A percentile compares a stretch with the other conserved stretches of the same genome.
phyloP scores from a whole-genome alignment of 2,329 filamentous ascomycete species.

The Trichoderma gracile region DNA sequence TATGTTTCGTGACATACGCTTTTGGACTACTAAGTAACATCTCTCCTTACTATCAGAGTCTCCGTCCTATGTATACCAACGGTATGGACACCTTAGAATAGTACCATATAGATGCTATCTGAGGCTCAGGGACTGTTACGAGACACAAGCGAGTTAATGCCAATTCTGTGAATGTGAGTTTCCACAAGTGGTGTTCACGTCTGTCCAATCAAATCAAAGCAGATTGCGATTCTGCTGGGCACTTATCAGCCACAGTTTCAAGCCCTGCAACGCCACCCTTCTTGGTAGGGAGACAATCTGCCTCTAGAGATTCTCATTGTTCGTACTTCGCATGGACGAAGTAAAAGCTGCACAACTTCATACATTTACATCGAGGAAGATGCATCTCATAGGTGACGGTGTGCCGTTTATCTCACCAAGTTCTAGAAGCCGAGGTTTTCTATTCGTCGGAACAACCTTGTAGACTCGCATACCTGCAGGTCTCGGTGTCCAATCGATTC shows the following conservation, averaged over 20 bases:
- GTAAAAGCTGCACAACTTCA: neutral
- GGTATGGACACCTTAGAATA: too few relatives aligned
- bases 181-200: neutral
- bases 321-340: neutral
- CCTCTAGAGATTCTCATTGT: neutral
- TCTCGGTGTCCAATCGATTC: neutral
- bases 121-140: too few relatives aligned
- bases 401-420: neutral
- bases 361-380: neutral
- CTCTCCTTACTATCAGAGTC: too few relatives aligned
- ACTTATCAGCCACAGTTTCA: constrained; percentile 1
- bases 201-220: neutral
- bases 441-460: neutral
- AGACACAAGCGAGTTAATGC: neutral
- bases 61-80: too few relatives aligned
- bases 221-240: neutral
- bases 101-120: too few relatives aligned
- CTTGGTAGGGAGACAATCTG: neutral
- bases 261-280: constrained; percentile 6
- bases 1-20: too few relatives aligned
- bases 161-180: neutral
- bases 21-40: too few relatives aligned
- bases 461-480: neutral
- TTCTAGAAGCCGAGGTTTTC: neutral
- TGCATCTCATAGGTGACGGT: too few relatives aligned